A percentile compares a stretch with the other conserved stretches of the same genome.
Evolutionary conservation across 2,329 filamentous ascomycete species (phyloP).

Genomic region (Fusarium hainanense): DNA sequence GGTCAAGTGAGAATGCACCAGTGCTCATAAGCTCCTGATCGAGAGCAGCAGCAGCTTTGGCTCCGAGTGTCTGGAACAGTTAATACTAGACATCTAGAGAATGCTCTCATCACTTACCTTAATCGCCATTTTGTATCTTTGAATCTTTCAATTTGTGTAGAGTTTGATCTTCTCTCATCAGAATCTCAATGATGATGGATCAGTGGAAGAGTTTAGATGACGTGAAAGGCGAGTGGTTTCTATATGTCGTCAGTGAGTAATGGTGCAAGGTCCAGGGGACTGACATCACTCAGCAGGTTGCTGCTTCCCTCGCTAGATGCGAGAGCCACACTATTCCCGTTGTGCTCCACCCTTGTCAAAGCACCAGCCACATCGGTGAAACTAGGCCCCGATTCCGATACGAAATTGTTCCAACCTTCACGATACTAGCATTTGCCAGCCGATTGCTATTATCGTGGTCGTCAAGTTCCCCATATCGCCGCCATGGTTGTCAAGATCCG

Average conservation of each 20-base stretch:
- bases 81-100: constrained; percentile 14
- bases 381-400: constrained; percentile 47
- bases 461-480: constrained; percentile 32
- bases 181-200: not conserved
- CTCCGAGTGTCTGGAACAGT: constrained; percentile 76
- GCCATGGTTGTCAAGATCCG: constrained; percentile 93
- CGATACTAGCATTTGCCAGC: constrained; percentile 19
- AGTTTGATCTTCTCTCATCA: not conserved
- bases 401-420: constrained; percentile 48
- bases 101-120: constrained; percentile 42
- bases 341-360: not conserved
- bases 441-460: constrained; percentile 19
- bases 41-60: constrained; percentile 87
- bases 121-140: constrained; percentile 48
- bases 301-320: not conserved
- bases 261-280: constrained; percentile 21
- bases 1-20: constrained; percentile 90
- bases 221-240: constrained; percentile 16
- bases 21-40: constrained; percentile 94
- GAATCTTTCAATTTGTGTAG: constrained; percentile 25
- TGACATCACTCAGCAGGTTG: constrained; percentile 35
- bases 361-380: constrained; percentile 52
- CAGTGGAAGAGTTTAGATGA: not conserved
- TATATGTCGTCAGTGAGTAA: constrained; percentile 32
- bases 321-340: constrained; percentile 12